Evolutionary conservation across 306 rosid species (phyloP).

Genomic region (apple (Malus domestica)): ASM211411v1 NC_041791.1:964501-965000

Average conservation of each 20-base stretch:
- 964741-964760: not conserved
- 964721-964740: conserved; percentile 6
- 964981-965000: not conserved
- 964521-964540: not conserved
- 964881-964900: not conserved
- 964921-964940: not conserved
- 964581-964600: not conserved
- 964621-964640: conserved; percentile 3
- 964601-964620: not conserved
- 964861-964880: conserved; percentile 1
- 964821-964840: conserved; percentile 14
- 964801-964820: not conserved
- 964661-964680: conserved; percentile 4
- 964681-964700: not conserved
- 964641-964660: not conserved
- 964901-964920: not conserved
- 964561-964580: not conserved
- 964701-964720: not conserved
- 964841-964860: conserved; percentile 3
- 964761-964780: conserved; percentile 7
- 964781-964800: not conserved
- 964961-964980: not conserved
- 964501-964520: no score
- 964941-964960: not conserved
- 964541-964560: not conserved